Base-by-base conservation (phyloP, 2,329 filamentous ascomycete genomes). In the Rachicladosporium sp. region DNA sequence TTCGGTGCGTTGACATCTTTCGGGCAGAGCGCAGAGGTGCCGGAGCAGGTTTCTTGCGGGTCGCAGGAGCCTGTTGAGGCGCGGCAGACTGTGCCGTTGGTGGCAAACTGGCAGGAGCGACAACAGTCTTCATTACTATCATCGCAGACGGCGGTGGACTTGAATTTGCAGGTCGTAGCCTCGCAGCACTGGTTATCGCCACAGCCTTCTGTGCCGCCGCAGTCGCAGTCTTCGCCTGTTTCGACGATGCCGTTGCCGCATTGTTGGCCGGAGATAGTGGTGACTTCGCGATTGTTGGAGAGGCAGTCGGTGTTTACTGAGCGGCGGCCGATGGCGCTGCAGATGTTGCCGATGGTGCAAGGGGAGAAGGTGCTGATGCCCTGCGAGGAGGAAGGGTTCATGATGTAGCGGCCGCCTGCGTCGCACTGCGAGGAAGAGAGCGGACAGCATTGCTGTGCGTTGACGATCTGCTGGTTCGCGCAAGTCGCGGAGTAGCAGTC, bases 221-320 rank as follows among this genome's bases (percentile, higher is more conserved):
- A 98, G 62, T 98, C 91, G 62, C 91, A 98, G 39, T 98, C 82
- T 63, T 98, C 91, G 46, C 86, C 91, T 11, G 74, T 68, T 63
- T 96, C 91, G 36, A 98, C 91, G 48, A 98, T 96, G 39, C 91
- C 91, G 61, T 98, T 98, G 42, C 91, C 91, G 62, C 91, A 98
- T 56, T 88, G 80, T 50, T 80, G 81, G 40, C 82, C 84, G 0
- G 78, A 81, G 50, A 93, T 84, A 21, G 82, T 91, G 29, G 75
- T 73, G 34, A 98, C 78, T 47, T 83, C 79, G 50, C 75, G 78
- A 67, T 98, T 98, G 59, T 84, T 79, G n/a, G 77, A 80, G 33
- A 98, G 67, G 59, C 91, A 98, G 19, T 57, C 63, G 0, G 77
- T 78, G 46, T 83, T 81, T 59, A 93, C 80, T 45, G 78, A 82